These are phyloP conservation scores for Melaleuca quinquenervia DNA, from an alignment of 345 rosid genomes.

Conservation along the genomic window DNA sequence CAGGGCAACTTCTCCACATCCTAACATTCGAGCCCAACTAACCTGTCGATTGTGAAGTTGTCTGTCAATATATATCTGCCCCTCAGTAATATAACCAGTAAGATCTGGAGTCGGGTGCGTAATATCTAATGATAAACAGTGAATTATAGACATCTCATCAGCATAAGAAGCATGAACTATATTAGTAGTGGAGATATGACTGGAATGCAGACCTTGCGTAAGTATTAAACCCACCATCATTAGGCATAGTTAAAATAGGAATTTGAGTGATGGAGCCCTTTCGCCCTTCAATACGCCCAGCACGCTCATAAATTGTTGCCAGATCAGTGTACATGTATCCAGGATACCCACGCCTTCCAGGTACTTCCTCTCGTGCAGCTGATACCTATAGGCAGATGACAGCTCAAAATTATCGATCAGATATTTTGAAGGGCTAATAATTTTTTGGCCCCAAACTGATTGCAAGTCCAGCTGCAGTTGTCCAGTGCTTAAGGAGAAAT, in stretches of 20 bases:
- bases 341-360: conserved; percentile 99
- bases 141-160: neutral
- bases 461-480: neutral
- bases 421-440: neutral
- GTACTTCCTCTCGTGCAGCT: conserved; percentile 99
- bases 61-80: conserved; percentile 80
- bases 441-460: neutral
- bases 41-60: conserved; percentile 86
- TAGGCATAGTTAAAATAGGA: conserved; percentile 98
- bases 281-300: conserved; percentile 96
- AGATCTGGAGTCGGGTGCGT: conserved; percentile 99
- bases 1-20: neutral
- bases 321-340: conserved; percentile 99
- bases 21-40: neutral
- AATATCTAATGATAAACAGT: conserved; percentile 42
- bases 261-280: conserved; percentile 97
- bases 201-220: neutral
- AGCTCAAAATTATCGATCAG: neutral
- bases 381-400: conserved; percentile 56
- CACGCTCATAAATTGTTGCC: conserved; percentile 95
- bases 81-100: conserved; percentile 98
- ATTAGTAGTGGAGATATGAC: neutral
- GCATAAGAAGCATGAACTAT: neutral
- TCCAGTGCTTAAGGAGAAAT: neutral
- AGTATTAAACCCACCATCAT: conserved; percentile 53